Conservation (phyloP, 495 filamentous ascomycete genomes). For the Eremomyces bilateralis region DNA sequence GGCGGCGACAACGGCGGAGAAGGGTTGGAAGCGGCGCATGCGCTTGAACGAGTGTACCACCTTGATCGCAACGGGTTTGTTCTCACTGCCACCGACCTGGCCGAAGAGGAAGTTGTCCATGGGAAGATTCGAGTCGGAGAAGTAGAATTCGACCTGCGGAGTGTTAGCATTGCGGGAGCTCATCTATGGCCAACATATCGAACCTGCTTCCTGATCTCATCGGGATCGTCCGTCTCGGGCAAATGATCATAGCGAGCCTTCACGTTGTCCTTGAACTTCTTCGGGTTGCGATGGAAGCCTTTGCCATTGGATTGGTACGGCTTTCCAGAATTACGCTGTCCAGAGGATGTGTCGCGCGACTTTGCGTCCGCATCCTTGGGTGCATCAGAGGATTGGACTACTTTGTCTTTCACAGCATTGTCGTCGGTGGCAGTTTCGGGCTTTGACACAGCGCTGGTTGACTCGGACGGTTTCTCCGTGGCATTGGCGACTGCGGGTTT, state of each 20-base stretch:
- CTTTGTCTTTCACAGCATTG: constrained; percentile 4
- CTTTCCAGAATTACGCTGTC: constrained; percentile 4
- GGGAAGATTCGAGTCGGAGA: constrained; percentile 77
- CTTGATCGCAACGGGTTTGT: constrained; percentile 56
- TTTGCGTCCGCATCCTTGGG: not conserved
- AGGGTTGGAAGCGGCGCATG: constrained; percentile 80
- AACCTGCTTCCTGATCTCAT: constrained; percentile 63
- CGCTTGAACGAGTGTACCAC: constrained; percentile 69
- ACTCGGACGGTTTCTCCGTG: no score
- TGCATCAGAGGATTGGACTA: constrained; percentile 1
- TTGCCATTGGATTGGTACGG: not conserved
- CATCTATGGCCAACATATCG: constrained; percentile 2
- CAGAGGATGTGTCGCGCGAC: not conserved
- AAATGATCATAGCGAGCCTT: constrained; percentile 29
- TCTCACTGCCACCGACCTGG: constrained; percentile 50
- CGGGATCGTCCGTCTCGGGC: constrained; percentile 46
- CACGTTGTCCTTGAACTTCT: constrained; percentile 2
- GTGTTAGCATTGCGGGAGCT: constrained; percentile 2
- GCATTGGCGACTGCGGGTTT: no score
- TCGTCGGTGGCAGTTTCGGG: no score
- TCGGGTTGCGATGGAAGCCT: not conserved
- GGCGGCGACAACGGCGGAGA: constrained; percentile 57
- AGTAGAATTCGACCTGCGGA: constrained; percentile 89
- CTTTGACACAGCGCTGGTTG: no score
- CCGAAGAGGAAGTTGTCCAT: constrained; percentile 69